These are phyloP conservation scores for Glomus cerebriforme DNA, from an alignment of 192 early-diverging fungal species.

Conservation along the genomic window DNA sequence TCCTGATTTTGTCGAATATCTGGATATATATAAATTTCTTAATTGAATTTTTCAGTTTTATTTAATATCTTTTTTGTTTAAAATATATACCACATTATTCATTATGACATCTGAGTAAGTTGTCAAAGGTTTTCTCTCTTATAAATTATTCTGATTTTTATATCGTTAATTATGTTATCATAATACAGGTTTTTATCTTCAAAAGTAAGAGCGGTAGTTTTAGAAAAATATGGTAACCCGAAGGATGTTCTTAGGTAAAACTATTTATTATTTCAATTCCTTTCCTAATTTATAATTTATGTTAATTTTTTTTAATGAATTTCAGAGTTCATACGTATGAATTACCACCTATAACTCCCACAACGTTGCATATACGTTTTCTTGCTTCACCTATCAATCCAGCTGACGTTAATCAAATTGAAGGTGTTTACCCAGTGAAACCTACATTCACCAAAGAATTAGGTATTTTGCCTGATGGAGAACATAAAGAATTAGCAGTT, in stretches of 20 bases:
- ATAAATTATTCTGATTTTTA: no score
- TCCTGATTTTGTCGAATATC: no score
- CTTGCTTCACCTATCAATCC: conserved; percentile 92
- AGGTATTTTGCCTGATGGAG: background rate
- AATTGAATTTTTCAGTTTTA: no score
- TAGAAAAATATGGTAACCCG: background rate
- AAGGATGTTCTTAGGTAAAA: conserved; percentile 8
- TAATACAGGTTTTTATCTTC: background rate
- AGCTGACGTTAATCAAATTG: conserved; percentile 89
- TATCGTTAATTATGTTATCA: background rate
- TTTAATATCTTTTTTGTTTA: no score
- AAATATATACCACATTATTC: no score
- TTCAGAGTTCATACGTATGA: conserved; percentile 15
- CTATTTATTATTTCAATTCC: background rate
- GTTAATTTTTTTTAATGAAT: background rate
- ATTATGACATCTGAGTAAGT: no score
- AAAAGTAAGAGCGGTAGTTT: background rate
- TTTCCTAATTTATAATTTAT: background rate
- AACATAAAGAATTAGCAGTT: conserved; percentile 52
- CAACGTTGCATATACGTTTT: conserved; percentile 70
- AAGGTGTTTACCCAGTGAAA: conserved; percentile 88
- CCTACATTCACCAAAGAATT: conserved; percentile 47
- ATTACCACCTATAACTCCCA: conserved; percentile 25
- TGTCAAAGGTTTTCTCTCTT: no score
- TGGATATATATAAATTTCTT: no score